Base-by-base conservation (phyloP, 2,329 filamentous ascomycete genomes). In the Aspergillus melleus region DNA sequence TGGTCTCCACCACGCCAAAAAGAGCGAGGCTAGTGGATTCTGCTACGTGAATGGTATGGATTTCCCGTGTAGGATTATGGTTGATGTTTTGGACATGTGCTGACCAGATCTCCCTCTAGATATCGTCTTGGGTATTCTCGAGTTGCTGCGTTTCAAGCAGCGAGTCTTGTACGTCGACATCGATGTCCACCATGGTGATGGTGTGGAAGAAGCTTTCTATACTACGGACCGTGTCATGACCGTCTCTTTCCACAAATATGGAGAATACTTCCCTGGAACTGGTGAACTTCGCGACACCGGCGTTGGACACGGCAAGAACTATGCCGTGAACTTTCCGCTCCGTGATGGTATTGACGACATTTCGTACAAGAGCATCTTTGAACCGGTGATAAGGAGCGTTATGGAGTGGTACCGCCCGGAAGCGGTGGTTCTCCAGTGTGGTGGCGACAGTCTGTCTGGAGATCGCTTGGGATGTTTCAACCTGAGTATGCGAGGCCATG, bases 1-100 rank as follows among this genome's bases (percentile, higher is more conserved):
- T 58, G 95, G 95, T 49, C 85, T 99, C 46, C 95, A 99, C 76
- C 95, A 99, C 72, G 95, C 95, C 44, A 97, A 98, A 77, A 95
- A 94, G 75, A 89, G 90, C 59, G 92, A 96, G 78, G 94, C 95
- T 0, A 95, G 91, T 51, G 95, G 95, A 0, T 99, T 99, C 76
- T 99, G 95, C 79, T 99, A 99, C 77, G 94, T 98, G 79, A 99
- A 99, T 76, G 94, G 76, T 78, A 70, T 61, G 36, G 16, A 39
- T n/a, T 20, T n/a, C 29, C 20, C 11, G 22, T 39, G 29, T 50
- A 47, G 19, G 12, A 19, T n/a, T 16, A 49, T 12, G 11, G 19
- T 51, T 54, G n/a, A 10, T 49, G 9, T 39, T 24, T 2, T 49
- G n/a, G 2, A 51, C 36, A 36, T 51, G 39, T 39, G 9, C 62